Conservation (phyloP, 257 asterid species). For the Primulina huaijiensis region DNA sequence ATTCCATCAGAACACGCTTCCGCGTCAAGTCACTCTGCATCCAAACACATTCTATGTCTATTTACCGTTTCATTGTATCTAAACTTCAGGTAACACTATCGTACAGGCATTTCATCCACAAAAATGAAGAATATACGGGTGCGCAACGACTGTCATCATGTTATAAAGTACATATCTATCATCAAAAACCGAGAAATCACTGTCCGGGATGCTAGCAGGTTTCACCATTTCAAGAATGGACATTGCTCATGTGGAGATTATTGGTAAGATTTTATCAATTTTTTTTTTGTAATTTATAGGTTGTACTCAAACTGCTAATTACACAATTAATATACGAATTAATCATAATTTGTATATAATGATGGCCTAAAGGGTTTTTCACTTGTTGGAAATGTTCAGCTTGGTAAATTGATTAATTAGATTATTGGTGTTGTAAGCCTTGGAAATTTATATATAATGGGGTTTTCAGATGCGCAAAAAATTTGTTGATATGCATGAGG, state of each 20-base stretch:
- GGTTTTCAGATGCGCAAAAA: too few relatives aligned
- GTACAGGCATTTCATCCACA: background rate
- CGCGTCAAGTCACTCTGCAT: too few relatives aligned
- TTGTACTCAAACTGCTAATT: too few relatives aligned
- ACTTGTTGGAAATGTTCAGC: too few relatives aligned
- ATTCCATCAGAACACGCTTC: too few relatives aligned
- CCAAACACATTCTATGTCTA: background rate
- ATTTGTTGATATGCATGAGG: too few relatives aligned
- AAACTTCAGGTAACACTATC: background rate
- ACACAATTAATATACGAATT: background rate
- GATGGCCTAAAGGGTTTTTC: background rate
- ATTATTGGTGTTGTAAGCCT: too few relatives aligned
- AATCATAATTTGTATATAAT: background rate
- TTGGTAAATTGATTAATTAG: too few relatives aligned
- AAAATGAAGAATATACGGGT: conserved; percentile 72
- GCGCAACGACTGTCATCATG: conserved; percentile 72
- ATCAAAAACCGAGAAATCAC: conserved; percentile 56
- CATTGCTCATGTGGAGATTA: conserved; percentile 81
- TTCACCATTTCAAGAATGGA: conserved; percentile 77
- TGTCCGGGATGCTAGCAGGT: conserved; percentile 68
- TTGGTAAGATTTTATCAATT: conserved; percentile 46
- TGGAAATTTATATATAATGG: too few relatives aligned
- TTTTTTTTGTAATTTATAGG: too few relatives aligned
- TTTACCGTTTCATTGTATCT: background rate
- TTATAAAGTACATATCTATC: conserved; percentile 60